A percentile compares a stretch with the other conserved stretches of the same genome.
These are phyloP conservation scores for Nephromyces sp. DNA, from an alignment of 169 alveolate species.

Conservation along the genomic window DNA sequence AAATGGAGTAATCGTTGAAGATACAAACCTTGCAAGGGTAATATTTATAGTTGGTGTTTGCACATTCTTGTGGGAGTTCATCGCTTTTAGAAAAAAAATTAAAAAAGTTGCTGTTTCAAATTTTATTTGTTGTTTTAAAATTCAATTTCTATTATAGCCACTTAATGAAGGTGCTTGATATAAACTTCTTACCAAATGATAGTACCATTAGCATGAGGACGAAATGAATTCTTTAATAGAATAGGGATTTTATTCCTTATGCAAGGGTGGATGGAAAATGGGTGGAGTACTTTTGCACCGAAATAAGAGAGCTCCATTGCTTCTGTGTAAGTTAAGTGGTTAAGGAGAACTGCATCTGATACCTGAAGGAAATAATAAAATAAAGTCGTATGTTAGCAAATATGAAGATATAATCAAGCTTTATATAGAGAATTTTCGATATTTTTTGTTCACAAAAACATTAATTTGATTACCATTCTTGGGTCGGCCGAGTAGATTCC, in stretches of 20 bases:
- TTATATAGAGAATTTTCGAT: no score
- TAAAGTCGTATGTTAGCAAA: background rate
- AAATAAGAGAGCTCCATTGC: conserved; percentile 20
- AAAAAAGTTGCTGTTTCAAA: no score
- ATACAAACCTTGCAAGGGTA: no score
- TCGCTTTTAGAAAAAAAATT: no score
- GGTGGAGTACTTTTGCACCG: conserved; percentile 15
- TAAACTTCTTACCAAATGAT: background rate
- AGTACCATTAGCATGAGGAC: background rate
- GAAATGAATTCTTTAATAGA: background rate
- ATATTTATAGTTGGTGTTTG: no score
- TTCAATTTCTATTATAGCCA: no score
- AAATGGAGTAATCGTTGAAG: background rate
- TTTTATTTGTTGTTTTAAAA: no score
- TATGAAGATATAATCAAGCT: no score
- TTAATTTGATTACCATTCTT: conserved; percentile 19
- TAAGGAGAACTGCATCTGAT: background rate
- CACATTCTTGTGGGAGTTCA: no score
- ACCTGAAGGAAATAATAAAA: background rate
- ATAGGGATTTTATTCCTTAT: conserved; percentile 3
- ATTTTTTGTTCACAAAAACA: no score
- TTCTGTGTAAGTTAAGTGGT: background rate
- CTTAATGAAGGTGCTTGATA: no score
- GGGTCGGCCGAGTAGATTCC: conserved; percentile 43
- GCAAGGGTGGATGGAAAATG: conserved; percentile 3